Evolutionary conservation across 139 green algal genomes (phyloP).

Genomic region (Edaphochlamys debaryana): DNA sequence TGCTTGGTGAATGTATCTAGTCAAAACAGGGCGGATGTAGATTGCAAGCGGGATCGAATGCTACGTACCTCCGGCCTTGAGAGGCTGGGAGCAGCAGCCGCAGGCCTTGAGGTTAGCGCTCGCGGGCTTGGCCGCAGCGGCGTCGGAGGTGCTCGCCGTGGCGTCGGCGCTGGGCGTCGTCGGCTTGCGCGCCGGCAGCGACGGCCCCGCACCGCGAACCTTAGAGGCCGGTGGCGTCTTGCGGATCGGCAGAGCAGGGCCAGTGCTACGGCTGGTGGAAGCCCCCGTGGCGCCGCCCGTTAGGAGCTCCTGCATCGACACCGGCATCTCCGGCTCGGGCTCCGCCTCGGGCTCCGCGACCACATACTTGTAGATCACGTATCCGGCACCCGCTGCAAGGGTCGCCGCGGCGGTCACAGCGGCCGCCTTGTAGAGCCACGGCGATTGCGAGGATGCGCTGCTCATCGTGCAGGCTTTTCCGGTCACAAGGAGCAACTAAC

Average conservation of each 20-base stretch:
- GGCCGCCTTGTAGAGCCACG: constrained; percentile 21
- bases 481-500: too few species aligned
- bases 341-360: background rate
- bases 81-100: constrained; percentile 33
- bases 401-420: background rate
- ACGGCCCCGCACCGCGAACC: background rate
- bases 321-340: background rate
- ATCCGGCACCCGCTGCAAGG: constrained; percentile 9
- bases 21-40: too few species aligned
- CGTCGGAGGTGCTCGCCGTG: background rate
- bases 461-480: too few species aligned
- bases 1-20: too few species aligned
- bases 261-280: background rate
- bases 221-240: constrained; percentile 3
- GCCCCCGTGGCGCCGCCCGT: constrained; percentile 1
- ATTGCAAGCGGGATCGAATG: too few species aligned
- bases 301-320: constrained; percentile 31
- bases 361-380: constrained; percentile 41
- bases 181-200: constrained; percentile 7
- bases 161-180: background rate
- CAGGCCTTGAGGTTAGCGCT: constrained; percentile 32
- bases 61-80: constrained; percentile 34
- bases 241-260: background rate
- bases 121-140: background rate
- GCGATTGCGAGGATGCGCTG: too few species aligned